Base-by-base conservation (phyloP, 225 moss, liverwort and hornwort species). In the Rhytidiadelphus loreus region DNA sequence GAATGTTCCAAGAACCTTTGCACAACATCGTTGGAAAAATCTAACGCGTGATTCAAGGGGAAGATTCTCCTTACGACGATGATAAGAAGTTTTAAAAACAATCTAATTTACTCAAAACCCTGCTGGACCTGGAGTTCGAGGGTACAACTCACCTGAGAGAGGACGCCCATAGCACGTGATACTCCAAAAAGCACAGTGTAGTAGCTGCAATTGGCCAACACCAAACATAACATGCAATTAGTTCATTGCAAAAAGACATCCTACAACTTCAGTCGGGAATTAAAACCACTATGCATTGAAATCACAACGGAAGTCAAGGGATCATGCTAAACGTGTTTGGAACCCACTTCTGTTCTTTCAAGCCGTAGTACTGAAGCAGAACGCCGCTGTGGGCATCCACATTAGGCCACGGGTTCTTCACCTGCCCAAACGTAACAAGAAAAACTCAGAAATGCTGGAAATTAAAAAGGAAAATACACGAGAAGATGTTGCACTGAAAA, bases 341-440 rank as follows among this genome's bases (percentile, higher is more conserved):
- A 61, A 87, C 90, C 75, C 80, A 93, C 91, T 92, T 93, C 82
- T 93, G 84, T 60, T 93, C 94, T 89, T 90, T 93, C 91, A 91
- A 89, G 68, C 92, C 94, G 43, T 89, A 93, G 85, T 91, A 91
- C 56, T 92, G 91, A 50, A 92, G 92, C 78, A 93, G 77, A n/a
- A 92, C 91, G 52, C 94, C 89, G 69, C 91, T 94, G 83, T 93
- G 91, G 11, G 94, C 94, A 93, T 94, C 93, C 64, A 94, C 93
- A 87, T 91, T 93, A 17, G 91, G 94, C 91, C 91, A 94, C 15
- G 93, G 94, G 83, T 94, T 94, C 87, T 93, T 91, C 61, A 94
- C 94, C 94, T 94, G 87, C 28, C 7, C 79, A 86, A 4, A 28
- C 8, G 25, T 7, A 39, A 78, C 65, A 86, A 50, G 18, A 33